Percentiles rank a stretch among this genome's conserved stretches.
phyloP scores from a whole-genome alignment of 2,329 filamentous ascomycete genomes.

The Phyllosticta citribraziliensis region DNA sequence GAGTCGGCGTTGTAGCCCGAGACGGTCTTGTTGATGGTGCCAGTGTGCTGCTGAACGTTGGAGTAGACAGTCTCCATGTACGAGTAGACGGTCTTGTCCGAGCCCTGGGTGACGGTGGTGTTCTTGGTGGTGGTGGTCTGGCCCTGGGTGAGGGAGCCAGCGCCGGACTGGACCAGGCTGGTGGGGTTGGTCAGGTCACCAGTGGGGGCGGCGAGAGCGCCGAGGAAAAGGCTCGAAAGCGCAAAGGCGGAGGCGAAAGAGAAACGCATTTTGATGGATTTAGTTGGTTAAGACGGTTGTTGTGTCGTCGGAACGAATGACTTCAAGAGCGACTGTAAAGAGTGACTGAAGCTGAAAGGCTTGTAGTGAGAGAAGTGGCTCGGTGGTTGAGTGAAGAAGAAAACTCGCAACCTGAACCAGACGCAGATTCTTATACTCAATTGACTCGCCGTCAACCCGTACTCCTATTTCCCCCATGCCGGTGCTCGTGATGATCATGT shows the following conservation, averaged over 20 bases:
- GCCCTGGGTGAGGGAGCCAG: neutral
- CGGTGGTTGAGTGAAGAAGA: conserved; percentile 7
- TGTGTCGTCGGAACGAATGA: conserved; percentile 3
- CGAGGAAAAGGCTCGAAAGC: conserved; percentile 9
- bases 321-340: conserved; percentile 5
- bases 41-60: conserved; percentile 9
- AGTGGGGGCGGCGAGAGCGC: conserved; percentile 10
- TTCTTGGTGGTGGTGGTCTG: conserved; percentile 4
- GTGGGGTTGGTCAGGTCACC: neutral
- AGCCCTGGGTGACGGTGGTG: conserved; percentile 1
- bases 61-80: conserved; percentile 8
- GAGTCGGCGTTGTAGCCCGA: neutral
- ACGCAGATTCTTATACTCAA: conserved; percentile 8
- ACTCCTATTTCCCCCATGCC: neutral
- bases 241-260: conserved; percentile 10
- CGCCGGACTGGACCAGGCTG: neutral
- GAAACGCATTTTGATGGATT: conserved; percentile 10
- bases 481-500: conserved; percentile 1
- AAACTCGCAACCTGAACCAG: conserved; percentile 1
- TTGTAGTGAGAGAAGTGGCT: conserved; percentile 9
- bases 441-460: conserved; percentile 3
- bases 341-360: conserved; percentile 10
- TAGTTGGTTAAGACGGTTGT: neutral
- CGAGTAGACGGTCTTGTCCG: conserved; percentile 4
- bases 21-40: conserved; percentile 11